Conservation (phyloP, 371 early-diverging fungal species). For the Mucor indicus region DNA sequence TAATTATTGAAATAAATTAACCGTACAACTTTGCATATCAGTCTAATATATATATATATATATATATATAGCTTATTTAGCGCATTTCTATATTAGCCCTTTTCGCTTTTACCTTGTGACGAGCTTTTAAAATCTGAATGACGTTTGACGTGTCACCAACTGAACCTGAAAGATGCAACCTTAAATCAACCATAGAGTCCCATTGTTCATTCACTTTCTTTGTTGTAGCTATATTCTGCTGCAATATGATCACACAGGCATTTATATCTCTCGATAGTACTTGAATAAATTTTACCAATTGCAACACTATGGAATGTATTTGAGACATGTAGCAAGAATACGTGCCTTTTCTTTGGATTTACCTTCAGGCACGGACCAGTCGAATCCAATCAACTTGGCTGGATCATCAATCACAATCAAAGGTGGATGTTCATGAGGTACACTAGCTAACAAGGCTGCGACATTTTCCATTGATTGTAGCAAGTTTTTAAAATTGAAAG, state of each 20-base stretch:
- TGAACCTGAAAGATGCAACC: background rate
- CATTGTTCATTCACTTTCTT: background rate
- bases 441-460: background rate
- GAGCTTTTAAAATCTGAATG: too few species aligned
- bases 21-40: too few species aligned
- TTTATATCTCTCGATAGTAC: background rate
- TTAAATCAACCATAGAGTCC: background rate
- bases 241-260: background rate
- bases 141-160: too few species aligned
- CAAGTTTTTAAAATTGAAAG: slow-evolving; percentile 1
- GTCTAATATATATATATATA: too few species aligned
- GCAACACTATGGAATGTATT: background rate
- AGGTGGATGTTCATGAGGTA: background rate
- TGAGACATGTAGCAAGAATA: background rate
- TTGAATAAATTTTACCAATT: background rate
- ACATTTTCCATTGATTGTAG: slow-evolving; percentile 5
- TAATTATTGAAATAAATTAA: too few species aligned
- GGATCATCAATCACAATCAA: slow-evolving; percentile 2
- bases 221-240: background rate
- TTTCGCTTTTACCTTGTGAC: too few species aligned
- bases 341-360: background rate
- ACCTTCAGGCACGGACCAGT: background rate
- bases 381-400: background rate
- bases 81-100: too few species aligned
- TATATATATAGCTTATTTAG: too few species aligned